Percentiles rank a stretch among this genome's conserved stretches.
phyloP scores from a whole-genome alignment of 2,329 filamentous ascomycete species.

The Zasmidium cellare region DNA sequence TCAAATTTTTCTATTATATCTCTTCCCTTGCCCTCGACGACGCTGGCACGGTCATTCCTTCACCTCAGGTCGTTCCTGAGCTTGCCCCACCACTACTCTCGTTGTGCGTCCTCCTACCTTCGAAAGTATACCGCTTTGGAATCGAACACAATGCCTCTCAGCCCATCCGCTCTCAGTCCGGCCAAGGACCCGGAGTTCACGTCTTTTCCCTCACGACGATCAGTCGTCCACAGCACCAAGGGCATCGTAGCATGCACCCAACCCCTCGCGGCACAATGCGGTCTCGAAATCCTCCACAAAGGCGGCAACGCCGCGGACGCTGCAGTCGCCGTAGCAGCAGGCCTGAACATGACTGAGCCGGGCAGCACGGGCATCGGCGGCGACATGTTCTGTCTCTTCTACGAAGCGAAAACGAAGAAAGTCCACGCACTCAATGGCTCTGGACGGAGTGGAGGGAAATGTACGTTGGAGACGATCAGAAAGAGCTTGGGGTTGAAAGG shows the following conservation, averaged over 20 bases:
- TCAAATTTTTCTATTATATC: constrained; percentile 2
- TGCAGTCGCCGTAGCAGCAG: constrained; percentile 91
- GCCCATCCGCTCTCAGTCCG: constrained; percentile 52
- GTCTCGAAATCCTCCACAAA: constrained; percentile 77
- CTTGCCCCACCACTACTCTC: background rate
- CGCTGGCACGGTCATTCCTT: background rate
- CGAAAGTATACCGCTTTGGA: background rate
- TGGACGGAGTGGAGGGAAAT: constrained; percentile 73
- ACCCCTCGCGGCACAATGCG: constrained; percentile 84
- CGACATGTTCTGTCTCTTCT: constrained; percentile 95
- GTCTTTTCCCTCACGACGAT: constrained; percentile 76
- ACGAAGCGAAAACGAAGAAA: constrained; percentile 77
- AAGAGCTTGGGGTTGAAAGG: constrained; percentile 66
- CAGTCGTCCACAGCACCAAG: constrained; percentile 88
- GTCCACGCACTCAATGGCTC: constrained; percentile 90
- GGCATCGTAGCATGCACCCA: constrained; percentile 90
- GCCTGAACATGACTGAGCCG: constrained; percentile 90
- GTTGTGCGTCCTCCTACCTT: background rate
- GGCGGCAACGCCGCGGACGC: constrained; percentile 96
- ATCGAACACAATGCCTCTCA: constrained; percentile 45
- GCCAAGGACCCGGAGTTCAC: constrained; percentile 54
- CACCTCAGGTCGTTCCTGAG: background rate
- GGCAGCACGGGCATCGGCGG: constrained; percentile 92
- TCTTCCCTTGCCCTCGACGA: constrained; percentile 8
- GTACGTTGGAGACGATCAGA: constrained; percentile 68